Evolutionary conservation across 164 flowering plant species (phyloP).

Genomic region (Malania oleifera): DNA sequence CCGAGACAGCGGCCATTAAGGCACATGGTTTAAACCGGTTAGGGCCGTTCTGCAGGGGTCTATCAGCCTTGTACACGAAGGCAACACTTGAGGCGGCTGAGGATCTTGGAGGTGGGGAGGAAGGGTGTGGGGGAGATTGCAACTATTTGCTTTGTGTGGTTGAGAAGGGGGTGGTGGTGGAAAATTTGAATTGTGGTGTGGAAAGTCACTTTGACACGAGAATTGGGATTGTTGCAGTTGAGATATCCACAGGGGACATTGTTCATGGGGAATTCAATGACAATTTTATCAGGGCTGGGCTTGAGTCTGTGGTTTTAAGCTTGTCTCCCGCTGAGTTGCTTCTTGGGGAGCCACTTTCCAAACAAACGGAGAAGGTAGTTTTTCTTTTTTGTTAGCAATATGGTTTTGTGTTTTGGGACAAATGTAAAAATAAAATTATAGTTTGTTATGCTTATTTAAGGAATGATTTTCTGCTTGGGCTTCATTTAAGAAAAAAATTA

Average conservation of each 20-base stretch:
- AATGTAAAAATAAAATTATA: no score
- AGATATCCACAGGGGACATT: constrained; percentile 87
- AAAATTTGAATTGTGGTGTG: constrained; percentile 21
- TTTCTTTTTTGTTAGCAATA: not conserved
- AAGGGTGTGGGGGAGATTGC: constrained; percentile 43
- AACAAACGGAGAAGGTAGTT: constrained; percentile 75
- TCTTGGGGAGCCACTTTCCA: constrained; percentile 70
- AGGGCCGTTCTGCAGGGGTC: constrained; percentile 75
- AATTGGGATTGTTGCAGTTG: constrained; percentile 72
- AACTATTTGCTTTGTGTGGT: constrained; percentile 80
- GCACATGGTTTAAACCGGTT: constrained; percentile 55
- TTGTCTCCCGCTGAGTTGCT: constrained; percentile 80
- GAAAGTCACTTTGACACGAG: constrained; percentile 53
- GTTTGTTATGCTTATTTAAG: no score
- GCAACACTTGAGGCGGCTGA: constrained; percentile 90
- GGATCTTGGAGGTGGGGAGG: constrained; percentile 64
- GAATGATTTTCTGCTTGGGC: no score
- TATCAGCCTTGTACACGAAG: constrained; percentile 90
- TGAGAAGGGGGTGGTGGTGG: constrained; percentile 36
- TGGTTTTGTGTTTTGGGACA: not conserved
- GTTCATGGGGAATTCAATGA: constrained; percentile 82
- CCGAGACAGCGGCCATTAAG: constrained; percentile 91
- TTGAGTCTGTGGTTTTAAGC: constrained; percentile 69
- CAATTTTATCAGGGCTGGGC: constrained; percentile 56
- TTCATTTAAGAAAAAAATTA: not conserved